Evolutionary conservation across 2,329 filamentous ascomycete species (phyloP), one percentile per base, ranked within the genome.

Genomic region (Zymoseptoria ardabiliae): DNA sequence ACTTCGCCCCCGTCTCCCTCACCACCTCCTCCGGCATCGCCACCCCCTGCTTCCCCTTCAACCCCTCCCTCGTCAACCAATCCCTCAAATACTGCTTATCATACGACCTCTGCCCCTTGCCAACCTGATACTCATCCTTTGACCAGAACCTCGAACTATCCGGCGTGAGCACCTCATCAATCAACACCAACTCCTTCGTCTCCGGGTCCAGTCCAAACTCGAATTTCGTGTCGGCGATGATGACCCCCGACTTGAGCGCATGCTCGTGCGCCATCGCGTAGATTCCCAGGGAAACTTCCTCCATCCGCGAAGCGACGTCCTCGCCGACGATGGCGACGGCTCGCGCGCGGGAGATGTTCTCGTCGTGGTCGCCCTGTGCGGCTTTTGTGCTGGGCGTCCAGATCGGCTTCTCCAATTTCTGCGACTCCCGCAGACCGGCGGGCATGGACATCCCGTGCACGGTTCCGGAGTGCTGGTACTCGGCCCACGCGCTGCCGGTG

Each of bases 321-420:
- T 82, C 79, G 57, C 89, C 87, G 6, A 90, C 81, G 66, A 91
- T 83, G 68, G 80, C 76, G 55, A 74, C 76, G 6, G 83, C 84
- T 69, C 84, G 76, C 57, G 85, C 85, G 0, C 86, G 88, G 59
- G 84, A 83, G 67, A 96, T 96, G 76, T 96, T 96, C 76, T 93
- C 88, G 73, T 96, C 87, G 72, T 94, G 87, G 65, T 85, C 77
- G 23, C 91, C 91, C 30, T 82, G 77, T 68, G 89, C 86, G 1
- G 91, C 91, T 79, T 96, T 96, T 11, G 91, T 96, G 67, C 84
- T 89, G 0, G 91, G 91, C 23, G 90, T 92, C 74, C 86, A 89
- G 63, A 95, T 82, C 20, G 90, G 84, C 35, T 77, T 75, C 51
- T 85, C 84, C 64, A 96, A 83, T 61, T 82, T 82, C 72, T 88